These are phyloP conservation scores for Puccinia coronata DNA, from an alignment of 1,284 basidiomycete species.

Conservation along the genomic window DNA sequence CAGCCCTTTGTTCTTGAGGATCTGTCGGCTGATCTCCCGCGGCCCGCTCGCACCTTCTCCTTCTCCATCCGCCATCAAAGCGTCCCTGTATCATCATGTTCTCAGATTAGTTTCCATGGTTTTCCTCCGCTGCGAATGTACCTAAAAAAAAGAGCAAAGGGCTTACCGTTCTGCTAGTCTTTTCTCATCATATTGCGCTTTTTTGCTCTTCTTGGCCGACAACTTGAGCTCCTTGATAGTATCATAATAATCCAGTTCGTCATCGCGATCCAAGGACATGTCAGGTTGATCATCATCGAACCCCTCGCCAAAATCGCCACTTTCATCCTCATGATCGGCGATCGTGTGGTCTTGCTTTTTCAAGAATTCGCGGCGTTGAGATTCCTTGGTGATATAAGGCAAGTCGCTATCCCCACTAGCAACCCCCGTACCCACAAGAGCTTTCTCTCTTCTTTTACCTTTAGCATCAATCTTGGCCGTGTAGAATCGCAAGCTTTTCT, in stretches of 20 bases:
- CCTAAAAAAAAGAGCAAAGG: neutral
- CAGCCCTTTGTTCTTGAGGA: constrained; percentile 87
- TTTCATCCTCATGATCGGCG: constrained; percentile 36
- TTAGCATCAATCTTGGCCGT: constrained; percentile 77
- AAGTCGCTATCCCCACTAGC: constrained; percentile 78
- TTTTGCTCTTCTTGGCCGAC: constrained; percentile 74
- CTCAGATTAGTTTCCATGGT: neutral
- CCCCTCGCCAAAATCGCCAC: constrained; percentile 52
- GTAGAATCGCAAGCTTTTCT: constrained; percentile 80
- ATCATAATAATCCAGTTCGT: constrained; percentile 77
- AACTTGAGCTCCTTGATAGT: constrained; percentile 74
- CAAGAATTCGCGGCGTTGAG: constrained; percentile 61
- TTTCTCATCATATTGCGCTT: constrained; percentile 73
- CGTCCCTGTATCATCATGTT: constrained; percentile 30
- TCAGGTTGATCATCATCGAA: constrained; percentile 54
- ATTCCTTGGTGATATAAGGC: constrained; percentile 67
- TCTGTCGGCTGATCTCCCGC: constrained; percentile 80
- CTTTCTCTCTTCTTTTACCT: constrained; percentile 62
- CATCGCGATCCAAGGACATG: constrained; percentile 59
- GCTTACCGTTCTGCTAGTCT: constrained; percentile 69
- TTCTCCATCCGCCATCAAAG: constrained; percentile 30
- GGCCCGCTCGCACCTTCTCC: constrained; percentile 65
- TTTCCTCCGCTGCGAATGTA: neutral
- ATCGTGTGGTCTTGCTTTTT: constrained; percentile 59
- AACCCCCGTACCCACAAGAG: constrained; percentile 61